A percentile compares a stretch with the other conserved stretches of the same genome.
Conservation (phyloP, 2,329 filamentous ascomycete species). For the Aspergillus proliferans region DNA sequence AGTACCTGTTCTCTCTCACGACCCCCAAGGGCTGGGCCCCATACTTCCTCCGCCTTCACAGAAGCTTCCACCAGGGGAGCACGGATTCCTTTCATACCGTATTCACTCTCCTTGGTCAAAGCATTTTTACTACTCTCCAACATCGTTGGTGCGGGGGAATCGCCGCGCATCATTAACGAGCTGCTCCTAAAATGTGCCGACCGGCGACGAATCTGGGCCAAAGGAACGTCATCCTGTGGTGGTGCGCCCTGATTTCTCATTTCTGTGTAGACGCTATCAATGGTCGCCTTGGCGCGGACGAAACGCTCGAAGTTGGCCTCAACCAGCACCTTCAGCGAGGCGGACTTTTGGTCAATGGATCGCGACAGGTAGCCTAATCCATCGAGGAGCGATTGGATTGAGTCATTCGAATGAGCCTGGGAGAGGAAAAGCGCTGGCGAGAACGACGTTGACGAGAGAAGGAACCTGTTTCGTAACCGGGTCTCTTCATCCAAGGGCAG, state of each 20-base stretch:
- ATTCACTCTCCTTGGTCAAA: slow-evolving; percentile 85
- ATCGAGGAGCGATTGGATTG: slow-evolving; percentile 70
- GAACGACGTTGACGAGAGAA: slow-evolving; percentile 92
- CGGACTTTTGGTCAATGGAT: slow-evolving; percentile 96
- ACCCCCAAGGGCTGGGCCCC: slow-evolving; percentile 88
- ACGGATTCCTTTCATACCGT: slow-evolving; percentile 82
- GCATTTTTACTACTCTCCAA: slow-evolving; percentile 74
- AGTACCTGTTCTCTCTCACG: slow-evolving; percentile 85
- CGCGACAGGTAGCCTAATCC: slow-evolving; percentile 80
- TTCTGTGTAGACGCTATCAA: slow-evolving; percentile 97
- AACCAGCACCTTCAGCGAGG: slow-evolving; percentile 89
- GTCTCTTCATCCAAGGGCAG: slow-evolving; percentile 78
- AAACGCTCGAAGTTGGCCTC: slow-evolving; percentile 98
- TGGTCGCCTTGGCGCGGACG: slow-evolving; percentile 92
- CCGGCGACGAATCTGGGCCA: slow-evolving; percentile 54
- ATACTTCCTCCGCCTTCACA: slow-evolving; percentile 92
- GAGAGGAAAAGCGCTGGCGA: slow-evolving; percentile 87
- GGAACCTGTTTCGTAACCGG: slow-evolving; percentile 78
- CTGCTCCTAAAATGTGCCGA: slow-evolving; percentile 57
- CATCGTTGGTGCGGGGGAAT: slow-evolving; percentile 30
- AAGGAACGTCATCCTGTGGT: slow-evolving; percentile 23
- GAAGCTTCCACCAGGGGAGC: slow-evolving; percentile 80
- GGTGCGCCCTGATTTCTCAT: slow-evolving; percentile 70
- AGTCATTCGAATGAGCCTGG: slow-evolving; percentile 79
- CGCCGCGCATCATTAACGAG: slow-evolving; percentile 36